Evolutionary conservation across 2,329 filamentous ascomycete genomes (phyloP), one percentile per base, ranked within the genome.

Genomic region (Aspergillus persii): DNA sequence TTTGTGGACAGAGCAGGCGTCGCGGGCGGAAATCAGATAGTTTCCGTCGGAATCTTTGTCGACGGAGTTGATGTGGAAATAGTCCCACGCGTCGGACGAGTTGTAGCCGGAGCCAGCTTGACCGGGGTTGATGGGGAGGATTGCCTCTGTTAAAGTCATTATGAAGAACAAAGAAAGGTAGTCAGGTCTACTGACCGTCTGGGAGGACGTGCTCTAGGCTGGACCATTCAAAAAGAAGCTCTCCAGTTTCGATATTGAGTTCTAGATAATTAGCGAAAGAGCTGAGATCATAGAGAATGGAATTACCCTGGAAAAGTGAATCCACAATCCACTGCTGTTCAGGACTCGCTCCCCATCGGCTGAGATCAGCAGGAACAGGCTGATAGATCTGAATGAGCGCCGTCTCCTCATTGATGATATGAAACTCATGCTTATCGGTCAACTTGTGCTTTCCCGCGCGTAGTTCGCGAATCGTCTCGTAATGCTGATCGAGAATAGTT

Each of bases 221-320:
- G 31, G 77, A 78, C 85, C 84, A 87, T 63, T 87, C 84, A 62
- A 86, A 87, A 9, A 86, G 61, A 3, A 87, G 69, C 46, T 80
- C 74, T 2, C 83, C 83, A 2, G 81, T 85, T 27, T 81, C 76
- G 47, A 84, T 81, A 57, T 85, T 79, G 39, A 74, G 57, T 59
- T 75, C 72, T 75, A 47, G 4, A 1, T 36, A 57, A n/a, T 41
- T n/a, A 31, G 31, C 26, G 18, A 23, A 23, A 54, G 9, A 50
- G 3, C 8, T 23, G 18, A 5, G 0, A 6, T 33, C 36, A 3
- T 3, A 27, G 61, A 41, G 78, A 79, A 6, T 2, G 41, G n/a
- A 56, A 69, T 5, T 63, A 83, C 81, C 81, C 71, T 85, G 83
- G 57, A 85, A 77, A 29, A 80, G 80, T 2, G 79, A 79, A 69